Conservation (phyloP, 805 yeast genomes). For the Lachancea cidri region DNA sequence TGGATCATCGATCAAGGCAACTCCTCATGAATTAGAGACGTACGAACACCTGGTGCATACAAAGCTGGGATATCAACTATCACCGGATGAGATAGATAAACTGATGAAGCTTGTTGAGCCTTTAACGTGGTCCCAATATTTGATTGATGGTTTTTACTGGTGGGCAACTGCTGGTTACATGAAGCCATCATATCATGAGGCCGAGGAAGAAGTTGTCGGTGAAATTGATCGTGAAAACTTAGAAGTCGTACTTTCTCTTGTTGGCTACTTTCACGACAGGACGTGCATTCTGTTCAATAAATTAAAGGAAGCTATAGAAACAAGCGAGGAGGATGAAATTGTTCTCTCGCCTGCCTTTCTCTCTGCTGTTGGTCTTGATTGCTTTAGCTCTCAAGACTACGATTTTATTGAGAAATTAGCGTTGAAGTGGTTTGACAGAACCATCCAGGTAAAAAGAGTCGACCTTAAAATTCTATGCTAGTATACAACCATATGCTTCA, state of each 20-base stretch:
- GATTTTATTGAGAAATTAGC: slow-evolving; percentile 20
- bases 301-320: slow-evolving; percentile 14
- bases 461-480: slow-evolving; percentile 8
- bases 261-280: slow-evolving; percentile 19
- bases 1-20: slow-evolving; percentile 19
- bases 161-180: slow-evolving; percentile 27
- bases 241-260: slow-evolving; percentile 11
- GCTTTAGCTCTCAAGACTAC: slow-evolving; percentile 31
- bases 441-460: slow-evolving; percentile 5
- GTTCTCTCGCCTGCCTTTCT: slow-evolving; percentile 20
- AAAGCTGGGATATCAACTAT: slow-evolving; percentile 16
- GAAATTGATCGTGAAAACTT: slow-evolving; percentile 12
- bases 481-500: not conserved
- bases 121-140: slow-evolving; percentile 28
- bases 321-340: slow-evolving; percentile 13
- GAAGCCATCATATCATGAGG: slow-evolving; percentile 24
- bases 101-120: slow-evolving; percentile 19
- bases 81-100: slow-evolving; percentile 9
- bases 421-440: slow-evolving; percentile 20
- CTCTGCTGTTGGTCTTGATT: slow-evolving; percentile 25
- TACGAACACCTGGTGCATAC: slow-evolving; percentile 13
- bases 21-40: slow-evolving; percentile 25
- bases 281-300: slow-evolving; percentile 14
- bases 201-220: slow-evolving; percentile 2
- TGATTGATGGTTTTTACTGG: slow-evolving; percentile 28